Conservation (phyloP, 2,329 filamentous ascomycete species). For the Talaromyces sp. region DNA sequence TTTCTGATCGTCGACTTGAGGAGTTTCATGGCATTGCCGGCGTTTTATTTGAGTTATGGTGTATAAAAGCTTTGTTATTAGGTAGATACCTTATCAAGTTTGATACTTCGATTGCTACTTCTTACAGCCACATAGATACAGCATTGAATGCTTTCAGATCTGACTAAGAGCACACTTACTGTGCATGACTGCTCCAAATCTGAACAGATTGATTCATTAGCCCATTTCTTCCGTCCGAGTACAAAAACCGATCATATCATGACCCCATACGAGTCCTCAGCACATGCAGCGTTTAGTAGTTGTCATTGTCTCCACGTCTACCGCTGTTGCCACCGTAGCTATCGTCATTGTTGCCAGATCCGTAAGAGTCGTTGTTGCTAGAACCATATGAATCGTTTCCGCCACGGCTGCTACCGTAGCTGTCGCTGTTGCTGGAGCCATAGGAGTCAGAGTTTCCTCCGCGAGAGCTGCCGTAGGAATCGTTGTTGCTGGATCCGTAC, state of each 20-base stretch:
- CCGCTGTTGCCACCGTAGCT: neutral
- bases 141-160: too few species aligned
- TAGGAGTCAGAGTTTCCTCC: neutral
- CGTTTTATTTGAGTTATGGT: conserved; percentile 6
- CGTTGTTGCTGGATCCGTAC: neutral
- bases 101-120: neutral
- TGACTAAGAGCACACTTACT: neutral
- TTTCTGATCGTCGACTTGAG: neutral
- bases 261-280: neutral
- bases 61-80: conserved; percentile 11
- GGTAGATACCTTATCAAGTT: conserved; percentile 14
- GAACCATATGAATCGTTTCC: conserved; percentile 6
- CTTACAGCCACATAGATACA: neutral
- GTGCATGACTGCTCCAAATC: neutral
- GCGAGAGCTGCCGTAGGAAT: neutral
- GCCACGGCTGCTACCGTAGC: neutral
- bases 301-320: neutral
- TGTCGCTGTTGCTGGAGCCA: neutral
- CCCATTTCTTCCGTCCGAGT: neutral
- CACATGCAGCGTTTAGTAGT: neutral
- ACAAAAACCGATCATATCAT: neutral
- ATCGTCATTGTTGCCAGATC: conserved; percentile 2
- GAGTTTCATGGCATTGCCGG: conserved; percentile 12
- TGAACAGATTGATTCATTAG: neutral
- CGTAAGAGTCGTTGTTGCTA: neutral